A percentile compares a stretch with the other conserved stretches of the same genome.
These are phyloP conservation scores for Albatrellus ellisii DNA, from an alignment of 768 basidiomycete species.

Conservation along the genomic window DNA sequence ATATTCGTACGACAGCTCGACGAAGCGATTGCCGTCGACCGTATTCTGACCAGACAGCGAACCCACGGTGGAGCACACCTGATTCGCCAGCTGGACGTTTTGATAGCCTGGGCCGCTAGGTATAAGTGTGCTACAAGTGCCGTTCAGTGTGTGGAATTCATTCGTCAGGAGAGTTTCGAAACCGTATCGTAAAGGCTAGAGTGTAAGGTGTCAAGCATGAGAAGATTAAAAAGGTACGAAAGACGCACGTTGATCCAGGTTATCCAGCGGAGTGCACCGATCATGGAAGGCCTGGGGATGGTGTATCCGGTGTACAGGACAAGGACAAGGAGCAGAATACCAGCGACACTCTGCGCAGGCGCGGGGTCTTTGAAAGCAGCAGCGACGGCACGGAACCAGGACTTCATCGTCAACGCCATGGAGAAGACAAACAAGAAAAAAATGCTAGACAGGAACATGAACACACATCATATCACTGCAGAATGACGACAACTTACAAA, in stretches of 20 bases:
- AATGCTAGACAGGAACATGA: constrained; percentile 32
- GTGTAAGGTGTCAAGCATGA: constrained; percentile 15
- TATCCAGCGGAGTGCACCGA: constrained; percentile 58
- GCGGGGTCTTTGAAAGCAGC: constrained; percentile 46
- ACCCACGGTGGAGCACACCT: constrained; percentile 67
- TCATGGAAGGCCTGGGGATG: constrained; percentile 50
- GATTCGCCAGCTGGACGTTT: constrained; percentile 41
- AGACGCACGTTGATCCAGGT: constrained; percentile 44
- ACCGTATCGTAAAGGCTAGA: constrained; percentile 51
- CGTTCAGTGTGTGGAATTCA: constrained; percentile 65
- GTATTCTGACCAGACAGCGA: constrained; percentile 41
- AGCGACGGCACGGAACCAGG: constrained; percentile 59
- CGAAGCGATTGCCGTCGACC: constrained; percentile 51
- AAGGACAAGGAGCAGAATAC: constrained; percentile 35
- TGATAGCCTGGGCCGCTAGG: constrained; percentile 54
- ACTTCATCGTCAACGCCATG: constrained; percentile 55
- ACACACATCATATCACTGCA: constrained; percentile 42
- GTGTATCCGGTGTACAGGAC: constrained; percentile 47
- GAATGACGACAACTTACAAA: constrained; percentile 45
- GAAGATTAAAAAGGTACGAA: not conserved
- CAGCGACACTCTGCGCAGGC: constrained; percentile 48
- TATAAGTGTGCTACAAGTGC: constrained; percentile 42
- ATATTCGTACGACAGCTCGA: constrained; percentile 30
- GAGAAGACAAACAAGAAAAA: constrained; percentile 45
- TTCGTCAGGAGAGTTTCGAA: constrained; percentile 71